Evolutionary conservation across 371 early-diverging fungal genomes (phyloP), one percentile per base, ranked within the genome.

Genomic region (Mortierella sp.): DNA sequence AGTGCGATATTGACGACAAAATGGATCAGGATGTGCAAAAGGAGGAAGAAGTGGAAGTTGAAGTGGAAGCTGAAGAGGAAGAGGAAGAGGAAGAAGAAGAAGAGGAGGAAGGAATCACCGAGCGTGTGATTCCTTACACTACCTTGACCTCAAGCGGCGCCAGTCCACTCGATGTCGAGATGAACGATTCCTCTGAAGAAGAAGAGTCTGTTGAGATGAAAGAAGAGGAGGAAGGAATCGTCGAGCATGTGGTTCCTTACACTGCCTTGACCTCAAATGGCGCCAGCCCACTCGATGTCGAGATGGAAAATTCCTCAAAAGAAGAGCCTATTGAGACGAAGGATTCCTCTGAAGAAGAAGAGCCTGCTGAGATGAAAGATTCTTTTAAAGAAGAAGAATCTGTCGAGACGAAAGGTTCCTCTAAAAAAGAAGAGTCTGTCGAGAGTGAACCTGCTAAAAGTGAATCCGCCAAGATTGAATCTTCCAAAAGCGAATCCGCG

Each of bases 141-240:
- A 57, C 77, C 7, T 59, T 43, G 3, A 48, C 24, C 24, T 67
- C 60, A 21, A 70, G 45, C 19, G 80, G 75, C 11, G 63, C 57
- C 15, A 74, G 75, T 21, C 75, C 80, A 4, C 58, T 80, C 21
- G 80, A 80, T 68, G 72, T 80, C 4, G 80, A 80, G 40, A 69
- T 71, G 65, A 75, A 71, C 32, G 72, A 80, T 1, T 55, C 65
- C 10, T 48, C 58, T 36, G 64, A 67, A 21, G 69, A 77, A 11
- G 67, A 79, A 0, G 80, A 70, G 28, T 28, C 28, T 28, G 28
- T 28, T 28, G 28, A n/a, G 48, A 48, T 47, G 13, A 57, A 65
- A 0, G 80, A 74, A 1, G 64, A 47, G 0, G 74, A 67, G 0
- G 80, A 74, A 1, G 60, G 45, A 1, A 70, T 64, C 10, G 63